phyloP scores from a whole-genome alignment of 78 protist genomes.

The Salpingoeca rosetta region DNA sequence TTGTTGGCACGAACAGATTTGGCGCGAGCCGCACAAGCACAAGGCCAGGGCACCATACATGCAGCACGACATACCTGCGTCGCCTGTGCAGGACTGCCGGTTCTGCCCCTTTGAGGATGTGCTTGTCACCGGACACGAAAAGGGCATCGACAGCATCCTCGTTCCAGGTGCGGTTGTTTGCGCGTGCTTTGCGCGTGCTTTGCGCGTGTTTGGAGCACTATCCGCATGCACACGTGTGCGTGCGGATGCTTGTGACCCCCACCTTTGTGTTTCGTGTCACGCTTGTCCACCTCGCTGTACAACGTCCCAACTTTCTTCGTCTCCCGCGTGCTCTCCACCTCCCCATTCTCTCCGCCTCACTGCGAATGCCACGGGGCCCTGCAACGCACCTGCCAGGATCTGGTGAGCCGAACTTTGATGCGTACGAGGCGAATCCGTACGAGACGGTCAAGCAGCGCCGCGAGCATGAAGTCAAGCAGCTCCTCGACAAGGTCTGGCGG shows the following conservation, averaged over 20 bases:
- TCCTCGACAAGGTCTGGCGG: constrained; percentile 82
- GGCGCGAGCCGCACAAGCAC: constrained; percentile 34
- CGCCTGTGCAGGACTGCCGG: constrained; percentile 7
- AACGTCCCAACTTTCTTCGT: neutral
- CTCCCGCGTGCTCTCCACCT: too few species aligned
- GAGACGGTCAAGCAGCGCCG: constrained; percentile 56
- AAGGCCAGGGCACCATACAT: constrained; percentile 50
- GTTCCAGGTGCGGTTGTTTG: neutral
- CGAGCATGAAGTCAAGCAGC: constrained; percentile 56
- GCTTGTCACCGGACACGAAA: constrained; percentile 72
- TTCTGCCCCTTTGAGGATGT: constrained; percentile 95
- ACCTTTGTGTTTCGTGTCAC: neutral
- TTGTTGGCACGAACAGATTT: constrained; percentile 18
- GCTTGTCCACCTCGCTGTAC: constrained; percentile 4
- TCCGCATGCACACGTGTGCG: too few species aligned
- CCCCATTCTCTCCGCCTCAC: too few species aligned
- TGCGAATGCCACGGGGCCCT: too few species aligned
- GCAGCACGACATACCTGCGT: constrained; percentile 9
- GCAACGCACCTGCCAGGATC: too few species aligned
- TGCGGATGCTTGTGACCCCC: too few species aligned
- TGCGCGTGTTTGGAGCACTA: too few species aligned
- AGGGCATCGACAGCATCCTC: constrained; percentile 30
- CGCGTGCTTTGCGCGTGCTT: too few species aligned
- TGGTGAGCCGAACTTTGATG: constrained; percentile 93
- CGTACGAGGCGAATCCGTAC: constrained; percentile 89